Conservation (phyloP, 2,329 filamentous ascomycete genomes). For the Ascochyta rabiei region DNA sequence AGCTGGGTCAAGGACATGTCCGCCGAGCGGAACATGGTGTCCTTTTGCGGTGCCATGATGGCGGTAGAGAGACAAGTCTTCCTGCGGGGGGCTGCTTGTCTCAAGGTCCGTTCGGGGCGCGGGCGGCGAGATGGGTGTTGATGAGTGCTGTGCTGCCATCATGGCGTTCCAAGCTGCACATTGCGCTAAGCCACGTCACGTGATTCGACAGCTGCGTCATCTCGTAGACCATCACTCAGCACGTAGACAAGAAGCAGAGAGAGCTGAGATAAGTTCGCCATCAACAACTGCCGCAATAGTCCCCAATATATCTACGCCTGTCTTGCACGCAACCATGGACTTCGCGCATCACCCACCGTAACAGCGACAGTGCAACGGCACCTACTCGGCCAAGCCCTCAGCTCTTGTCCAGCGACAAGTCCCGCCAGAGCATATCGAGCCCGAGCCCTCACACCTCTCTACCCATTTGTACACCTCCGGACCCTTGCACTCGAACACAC, state of each 20-base stretch:
- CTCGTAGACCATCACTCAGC: neutral
- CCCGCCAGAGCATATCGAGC: conserved; percentile 2
- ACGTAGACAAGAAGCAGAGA: neutral
- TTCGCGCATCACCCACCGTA: neutral
- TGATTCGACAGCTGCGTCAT: conserved; percentile 14
- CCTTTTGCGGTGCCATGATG: conserved; percentile 68
- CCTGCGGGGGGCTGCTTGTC: conserved; percentile 30
- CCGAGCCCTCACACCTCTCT: conserved; percentile 4
- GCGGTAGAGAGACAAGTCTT: conserved; percentile 39
- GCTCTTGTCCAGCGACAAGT: conserved; percentile 2
- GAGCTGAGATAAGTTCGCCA: neutral
- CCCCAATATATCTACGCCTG: neutral
- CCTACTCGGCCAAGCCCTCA: neutral
- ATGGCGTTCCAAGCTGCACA: conserved; percentile 16
- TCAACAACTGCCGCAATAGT: neutral
- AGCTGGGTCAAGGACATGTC: conserved; percentile 99
- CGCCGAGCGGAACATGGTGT: conserved; percentile 99
- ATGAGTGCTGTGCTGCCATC: conserved; percentile 23
- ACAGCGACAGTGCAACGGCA: neutral
- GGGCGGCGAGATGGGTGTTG: conserved; percentile 35
- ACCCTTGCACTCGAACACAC: conserved; percentile 23
- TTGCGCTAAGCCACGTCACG: conserved; percentile 4
- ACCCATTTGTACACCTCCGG: conserved; percentile 15
- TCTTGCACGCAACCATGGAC: too few species aligned
- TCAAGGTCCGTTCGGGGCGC: conserved; percentile 26